phyloP scores from a whole-genome alignment of 768 basidiomycete species.

The Termitomyces sp. region DNA sequence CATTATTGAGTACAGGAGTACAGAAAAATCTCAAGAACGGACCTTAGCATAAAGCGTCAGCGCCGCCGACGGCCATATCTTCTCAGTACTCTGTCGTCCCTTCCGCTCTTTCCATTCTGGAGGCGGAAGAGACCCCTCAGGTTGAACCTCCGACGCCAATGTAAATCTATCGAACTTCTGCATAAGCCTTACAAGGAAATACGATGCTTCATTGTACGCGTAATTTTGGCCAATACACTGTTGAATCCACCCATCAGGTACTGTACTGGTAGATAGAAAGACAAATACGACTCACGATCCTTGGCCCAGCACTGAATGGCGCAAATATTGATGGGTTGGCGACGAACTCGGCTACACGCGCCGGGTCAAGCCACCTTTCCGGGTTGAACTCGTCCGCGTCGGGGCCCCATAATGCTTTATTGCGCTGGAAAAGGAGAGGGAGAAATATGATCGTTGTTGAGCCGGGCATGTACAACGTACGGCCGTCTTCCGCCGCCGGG shows the following conservation, averaged over 20 bases:
- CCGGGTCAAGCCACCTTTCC: conserved; percentile 68
- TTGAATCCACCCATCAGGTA: neutral
- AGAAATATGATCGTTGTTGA: conserved; percentile 53
- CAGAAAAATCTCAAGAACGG: conserved; percentile 10
- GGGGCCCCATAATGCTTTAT: conserved; percentile 62
- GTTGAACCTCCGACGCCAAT: conserved; percentile 57
- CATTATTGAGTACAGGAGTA: neutral
- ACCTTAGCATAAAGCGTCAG: conserved; percentile 68
- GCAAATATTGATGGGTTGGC: conserved; percentile 65
- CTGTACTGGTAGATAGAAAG: neutral
- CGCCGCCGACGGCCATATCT: conserved; percentile 57
- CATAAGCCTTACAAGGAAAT: conserved; percentile 60
- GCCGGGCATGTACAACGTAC: conserved; percentile 55
- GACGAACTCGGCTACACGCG: conserved; percentile 42
- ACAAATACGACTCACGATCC: conserved; percentile 31
- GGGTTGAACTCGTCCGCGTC: conserved; percentile 79
- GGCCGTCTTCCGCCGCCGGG: conserved; percentile 19
- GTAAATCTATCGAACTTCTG: conserved; percentile 60
- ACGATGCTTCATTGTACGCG: conserved; percentile 73
- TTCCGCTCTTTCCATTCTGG: conserved; percentile 44
- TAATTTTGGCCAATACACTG: conserved; percentile 73
- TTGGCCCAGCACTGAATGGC: conserved; percentile 72
- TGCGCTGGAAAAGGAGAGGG: conserved; percentile 62
- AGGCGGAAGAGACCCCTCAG: conserved; percentile 57
- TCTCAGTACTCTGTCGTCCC: conserved; percentile 50